Evolutionary conservation across 2,329 filamentous ascomycete species (phyloP).

Genomic region (Aspergillus tubingensis): DNA sequence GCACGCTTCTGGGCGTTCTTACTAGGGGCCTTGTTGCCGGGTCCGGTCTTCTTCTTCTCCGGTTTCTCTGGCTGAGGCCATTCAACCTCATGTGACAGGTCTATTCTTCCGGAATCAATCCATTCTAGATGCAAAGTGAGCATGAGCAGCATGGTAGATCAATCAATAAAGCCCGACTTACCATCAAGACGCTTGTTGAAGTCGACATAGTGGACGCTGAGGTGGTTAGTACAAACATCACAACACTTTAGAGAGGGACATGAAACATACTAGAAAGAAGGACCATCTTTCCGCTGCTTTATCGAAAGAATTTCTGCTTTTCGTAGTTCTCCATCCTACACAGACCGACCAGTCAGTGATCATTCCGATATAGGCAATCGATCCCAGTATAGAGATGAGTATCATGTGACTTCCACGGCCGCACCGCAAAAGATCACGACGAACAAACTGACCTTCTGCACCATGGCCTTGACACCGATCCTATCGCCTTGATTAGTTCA

Average conservation of each 20-base stretch:
- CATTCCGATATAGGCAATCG: background rate
- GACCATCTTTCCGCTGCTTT: conserved; percentile 81
- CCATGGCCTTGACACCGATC: conserved; percentile 67
- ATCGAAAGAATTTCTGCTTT: conserved; percentile 97
- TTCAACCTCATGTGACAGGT: conserved; percentile 87
- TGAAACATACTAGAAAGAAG: conserved; percentile 75
- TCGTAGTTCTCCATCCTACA: conserved; percentile 74
- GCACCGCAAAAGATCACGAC: conserved; percentile 21
- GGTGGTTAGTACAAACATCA: conserved; percentile 20
- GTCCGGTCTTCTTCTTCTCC: conserved; percentile 76
- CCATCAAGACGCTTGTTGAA: conserved; percentile 84
- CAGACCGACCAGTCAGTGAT: background rate
- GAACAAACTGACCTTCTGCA: conserved; percentile 63
- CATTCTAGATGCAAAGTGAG: conserved; percentile 69
- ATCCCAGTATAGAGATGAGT: background rate
- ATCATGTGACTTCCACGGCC: conserved; percentile 34
- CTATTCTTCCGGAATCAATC: conserved; percentile 79
- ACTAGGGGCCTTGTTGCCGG: conserved; percentile 53
- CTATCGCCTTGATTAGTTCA: conserved; percentile 46
- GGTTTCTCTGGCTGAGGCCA: conserved; percentile 91
- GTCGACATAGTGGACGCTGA: conserved; percentile 86
- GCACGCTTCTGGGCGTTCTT: conserved; percentile 61
- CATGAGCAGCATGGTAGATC: background rate
- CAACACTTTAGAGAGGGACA: conserved; percentile 28
- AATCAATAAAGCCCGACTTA: conserved; percentile 25